Percentiles rank a stretch among this genome's conserved stretches.
phyloP scores from a whole-genome alignment of 2,329 filamentous ascomycete species.

The Colletotrichum tropicale region DNA sequence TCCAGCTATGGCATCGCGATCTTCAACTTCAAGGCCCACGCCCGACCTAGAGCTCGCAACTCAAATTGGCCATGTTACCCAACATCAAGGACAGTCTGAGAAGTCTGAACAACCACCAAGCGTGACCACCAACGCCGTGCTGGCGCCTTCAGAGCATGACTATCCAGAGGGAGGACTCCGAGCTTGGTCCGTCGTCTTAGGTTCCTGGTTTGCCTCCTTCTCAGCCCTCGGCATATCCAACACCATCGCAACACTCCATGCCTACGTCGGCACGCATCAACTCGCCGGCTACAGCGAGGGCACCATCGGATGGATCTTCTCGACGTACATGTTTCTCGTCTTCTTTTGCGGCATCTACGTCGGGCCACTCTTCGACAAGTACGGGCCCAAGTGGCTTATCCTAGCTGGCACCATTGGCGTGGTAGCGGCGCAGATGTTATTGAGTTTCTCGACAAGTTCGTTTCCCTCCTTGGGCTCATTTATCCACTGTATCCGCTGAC shows the following conservation, averaged over 20 bases:
- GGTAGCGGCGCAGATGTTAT: slow-evolving; percentile 65
- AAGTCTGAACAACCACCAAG: not conserved
- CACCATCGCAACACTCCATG: slow-evolving; percentile 78
- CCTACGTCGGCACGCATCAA: slow-evolving; percentile 77
- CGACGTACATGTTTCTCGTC: slow-evolving; percentile 80
- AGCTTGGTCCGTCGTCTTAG: slow-evolving; percentile 86
- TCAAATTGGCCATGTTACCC: fast-evolving
- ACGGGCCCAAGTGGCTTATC: slow-evolving; percentile 78
- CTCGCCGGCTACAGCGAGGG: slow-evolving; percentile 70
- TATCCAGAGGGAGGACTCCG: slow-evolving; percentile 83
- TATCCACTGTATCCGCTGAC: not conserved
- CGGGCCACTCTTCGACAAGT: slow-evolving; percentile 85
- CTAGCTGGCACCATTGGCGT: slow-evolving; percentile 67
- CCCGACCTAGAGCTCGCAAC: not conserved
- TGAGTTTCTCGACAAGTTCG: slow-evolving; percentile 73
- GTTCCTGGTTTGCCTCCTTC: slow-evolving; percentile 78
- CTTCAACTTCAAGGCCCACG: not conserved
- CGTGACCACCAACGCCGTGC: not conserved
- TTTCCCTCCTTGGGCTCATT: slow-evolving; percentile 10
- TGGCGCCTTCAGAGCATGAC: slow-evolving; percentile 39
- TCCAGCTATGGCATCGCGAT: fast-evolving
- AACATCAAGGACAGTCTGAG: not conserved
- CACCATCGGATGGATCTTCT: slow-evolving; percentile 85
- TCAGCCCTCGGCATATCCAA: slow-evolving; percentile 81
- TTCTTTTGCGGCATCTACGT: slow-evolving; percentile 88